Evolutionary conservation across 2,329 filamentous ascomycete species (phyloP), one percentile per base, ranked within the genome.

Genomic region (Diaporthe sp.): DNA sequence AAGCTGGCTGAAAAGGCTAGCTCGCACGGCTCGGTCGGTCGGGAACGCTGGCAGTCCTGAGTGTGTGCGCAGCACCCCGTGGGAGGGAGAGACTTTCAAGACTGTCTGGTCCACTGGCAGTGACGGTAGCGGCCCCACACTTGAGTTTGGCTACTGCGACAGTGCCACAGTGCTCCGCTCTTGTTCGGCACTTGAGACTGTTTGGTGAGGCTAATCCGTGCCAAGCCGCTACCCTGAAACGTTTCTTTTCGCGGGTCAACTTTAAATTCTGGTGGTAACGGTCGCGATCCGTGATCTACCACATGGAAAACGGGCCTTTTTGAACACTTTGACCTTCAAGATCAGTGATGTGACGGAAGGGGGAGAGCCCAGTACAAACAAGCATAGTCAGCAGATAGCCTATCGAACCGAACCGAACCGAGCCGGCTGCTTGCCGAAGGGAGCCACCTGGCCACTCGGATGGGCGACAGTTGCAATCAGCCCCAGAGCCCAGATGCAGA

Each of bases 121-220:
- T 32, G 37, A 65, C 8, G 61, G 39, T 50, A 4, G 22, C 27
- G 3, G 63, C 25, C 63, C 63, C 63, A 53, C 47, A 53, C n/a
- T 30, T 22, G 44, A 17, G 61, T 50, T 50, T 65, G 30, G 61
- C 61, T 53, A 39, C 63, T 68, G 63, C 63, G 44, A 53, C 63
- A 39, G 63, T 68, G 63, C 63, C 32, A 53, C 63, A 39, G 63
- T 37, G 4, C 63, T 68, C 63, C 63, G 63, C 61, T 50, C 61
- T 39, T 50, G 59, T 56, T 50, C 39, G 71, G 71, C 51, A 72
- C 61, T 72, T 72, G 71, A 72, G 71, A 72, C 71, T 69, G 51
- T 47, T 66, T 69, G 53, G 30, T 66, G 39, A 55, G 71, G 61
- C 50, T 56, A 69, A 72, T 58, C 71, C 59, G 71, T 72, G 71